These are phyloP conservation scores for Pseudocercospora musae DNA, from an alignment of 2,329 filamentous ascomycete species.

Conservation along the genomic window DNA sequence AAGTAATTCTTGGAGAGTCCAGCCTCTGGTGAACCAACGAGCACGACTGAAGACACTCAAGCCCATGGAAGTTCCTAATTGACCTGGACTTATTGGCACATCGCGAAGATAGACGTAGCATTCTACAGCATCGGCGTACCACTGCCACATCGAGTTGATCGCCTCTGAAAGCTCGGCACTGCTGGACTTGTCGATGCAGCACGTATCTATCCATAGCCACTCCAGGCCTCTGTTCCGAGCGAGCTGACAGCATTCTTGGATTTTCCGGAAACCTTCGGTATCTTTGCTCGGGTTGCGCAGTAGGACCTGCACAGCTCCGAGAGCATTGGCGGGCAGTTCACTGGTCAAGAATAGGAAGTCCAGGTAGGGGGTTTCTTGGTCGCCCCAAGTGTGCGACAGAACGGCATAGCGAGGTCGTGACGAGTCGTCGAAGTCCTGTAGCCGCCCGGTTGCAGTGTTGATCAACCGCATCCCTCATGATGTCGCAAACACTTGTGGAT, in stretches of 20 bases:
- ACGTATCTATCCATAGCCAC: slow-evolving; percentile 22
- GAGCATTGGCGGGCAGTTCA: not conserved
- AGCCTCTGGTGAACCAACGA: slow-evolving; percentile 3
- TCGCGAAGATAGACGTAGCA: slow-evolving; percentile 19
- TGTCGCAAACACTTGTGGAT: no score
- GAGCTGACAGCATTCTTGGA: not conserved
- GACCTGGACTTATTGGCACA: not conserved
- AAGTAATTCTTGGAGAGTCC: slow-evolving; percentile 10
- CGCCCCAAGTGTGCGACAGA: slow-evolving; percentile 17
- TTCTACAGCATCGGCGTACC: slow-evolving; percentile 16
- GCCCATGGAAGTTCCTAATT: not conserved
- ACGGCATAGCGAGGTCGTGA: slow-evolving; percentile 10
- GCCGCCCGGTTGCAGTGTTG: not conserved
- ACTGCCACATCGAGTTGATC: slow-evolving; percentile 23
- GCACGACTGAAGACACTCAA: not conserved
- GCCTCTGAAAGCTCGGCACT: no score
- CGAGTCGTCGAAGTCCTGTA: not conserved
- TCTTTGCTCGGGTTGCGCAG: not conserved
- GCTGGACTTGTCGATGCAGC: slow-evolving; percentile 22
- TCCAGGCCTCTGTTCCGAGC: slow-evolving; percentile 5
- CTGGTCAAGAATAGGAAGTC: slow-evolving; percentile 2
- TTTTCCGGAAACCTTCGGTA: slow-evolving; percentile 9
- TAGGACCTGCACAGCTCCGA: not conserved
- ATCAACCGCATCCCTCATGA: not conserved
- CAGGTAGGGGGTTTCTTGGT: slow-evolving; percentile 7